These are phyloP conservation scores for Aspergillus fumigatus DNA, from an alignment of 2,329 filamentous ascomycete species.

Conservation along the genomic window DNA sequence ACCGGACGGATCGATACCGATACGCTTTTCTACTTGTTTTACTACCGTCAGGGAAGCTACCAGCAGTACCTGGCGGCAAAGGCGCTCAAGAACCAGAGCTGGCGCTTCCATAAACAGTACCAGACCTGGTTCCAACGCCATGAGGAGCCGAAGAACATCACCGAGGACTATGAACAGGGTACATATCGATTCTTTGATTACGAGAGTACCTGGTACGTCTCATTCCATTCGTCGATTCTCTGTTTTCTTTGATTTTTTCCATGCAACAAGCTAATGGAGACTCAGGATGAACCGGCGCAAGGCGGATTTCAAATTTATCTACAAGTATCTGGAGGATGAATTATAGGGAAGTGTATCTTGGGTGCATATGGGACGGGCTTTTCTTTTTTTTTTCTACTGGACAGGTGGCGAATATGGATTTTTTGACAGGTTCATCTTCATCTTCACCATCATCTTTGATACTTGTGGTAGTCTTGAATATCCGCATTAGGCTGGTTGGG, in stretches of 20 bases:
- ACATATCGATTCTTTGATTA: slow-evolving; percentile 99
- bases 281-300: slow-evolving; percentile 96
- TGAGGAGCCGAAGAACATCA: slow-evolving; percentile 97
- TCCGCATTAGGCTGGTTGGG: slow-evolving; percentile 1
- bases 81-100: slow-evolving; percentile 96
- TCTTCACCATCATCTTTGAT: neutral
- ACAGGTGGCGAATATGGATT: slow-evolving; percentile 3
- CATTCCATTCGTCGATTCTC: no score
- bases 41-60: slow-evolving; percentile 94
- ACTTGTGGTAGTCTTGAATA: slow-evolving; percentile 1
- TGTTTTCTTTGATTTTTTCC: slow-evolving; percentile 7
- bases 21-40: slow-evolving; percentile 97
- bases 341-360: slow-evolving; percentile 46
- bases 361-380: slow-evolving; percentile 2
- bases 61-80: slow-evolving; percentile 95
- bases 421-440: neutral
- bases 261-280: slow-evolving; percentile 12
- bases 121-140: slow-evolving; percentile 99
- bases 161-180: slow-evolving; percentile 96
- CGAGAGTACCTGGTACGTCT: slow-evolving; percentile 77
- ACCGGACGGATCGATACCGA: slow-evolving; percentile 80
- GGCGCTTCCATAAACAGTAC: slow-evolving; percentile 99
- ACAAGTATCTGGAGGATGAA: slow-evolving; percentile 96
- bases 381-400: slow-evolving; percentile 3
- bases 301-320: slow-evolving; percentile 96